Base-by-base conservation (phyloP, 78 protist genomes). In the Cyanophora paradoxa region DNA sequence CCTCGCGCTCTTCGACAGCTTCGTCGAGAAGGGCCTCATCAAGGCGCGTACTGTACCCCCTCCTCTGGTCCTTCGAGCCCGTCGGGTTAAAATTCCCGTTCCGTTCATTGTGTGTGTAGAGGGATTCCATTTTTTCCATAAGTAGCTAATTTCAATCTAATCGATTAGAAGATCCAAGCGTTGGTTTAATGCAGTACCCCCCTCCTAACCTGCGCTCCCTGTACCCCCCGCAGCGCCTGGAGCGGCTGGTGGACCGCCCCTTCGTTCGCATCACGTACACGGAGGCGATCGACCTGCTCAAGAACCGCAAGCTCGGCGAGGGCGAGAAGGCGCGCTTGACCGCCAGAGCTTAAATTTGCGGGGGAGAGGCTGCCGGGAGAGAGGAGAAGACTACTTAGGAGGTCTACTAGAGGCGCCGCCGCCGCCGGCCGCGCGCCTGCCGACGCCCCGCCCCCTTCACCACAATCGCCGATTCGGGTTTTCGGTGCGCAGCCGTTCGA, bases 281-380 rank as follows among this genome's bases (percentile, higher is more conserved):
- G 20, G 92, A 87, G 66, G 96, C 93, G 2, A 46, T 92, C 26
- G 62, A 58, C 14, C 34, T 85, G 64, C 70, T 90, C 8, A 65
- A 68, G 52, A 63, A 1, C n/a, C n/a, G n/a, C n/a, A n/a, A n/a
- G n/a, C n/a, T n/a, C n/a, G n/a, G n/a, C n/a, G 5, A 61, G 24
- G 5, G 4, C 0, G 63, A 36, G 7, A 65, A 7, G 6, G n/a
- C n/a, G n/a, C n/a, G n/a, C n/a, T n/a, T n/a, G n/a, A n/a, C n/a
- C n/a, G n/a, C n/a, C n/a, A 5, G 73, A 59, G 3, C 44, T 59
- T 11, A 11, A 22, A 17, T 26, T 11, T 17, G 65, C 37, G 2
- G 65, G 57, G 19, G 19, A 17, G 17, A 52, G 30, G 19, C 57
- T 22, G 17, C 30, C 17, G 19, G 17, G 17, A 52, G 17, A 52